These are phyloP conservation scores for Curvularia verruculosa DNA, from an alignment of 2,329 filamentous ascomycete species.

Conservation along the genomic window DNA sequence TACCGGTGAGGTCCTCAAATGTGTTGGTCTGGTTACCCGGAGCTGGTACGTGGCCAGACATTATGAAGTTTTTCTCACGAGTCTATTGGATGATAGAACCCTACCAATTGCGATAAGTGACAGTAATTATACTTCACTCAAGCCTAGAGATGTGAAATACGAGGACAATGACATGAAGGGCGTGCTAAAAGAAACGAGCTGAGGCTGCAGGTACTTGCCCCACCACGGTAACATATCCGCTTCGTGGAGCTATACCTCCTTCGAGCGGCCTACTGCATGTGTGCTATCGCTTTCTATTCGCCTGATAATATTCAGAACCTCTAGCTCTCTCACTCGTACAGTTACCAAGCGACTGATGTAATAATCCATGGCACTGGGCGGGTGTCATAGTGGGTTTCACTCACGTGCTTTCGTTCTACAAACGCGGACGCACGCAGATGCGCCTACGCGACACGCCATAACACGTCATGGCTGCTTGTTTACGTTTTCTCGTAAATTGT, in stretches of 20 bases:
- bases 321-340: not conserved
- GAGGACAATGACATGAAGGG: not conserved
- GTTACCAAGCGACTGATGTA: not conserved
- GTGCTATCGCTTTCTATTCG: not conserved
- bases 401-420: slow-evolving; percentile 10
- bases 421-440: slow-evolving; percentile 4
- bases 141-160: not conserved
- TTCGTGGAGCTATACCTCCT: not conserved
- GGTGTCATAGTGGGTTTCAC: not conserved
- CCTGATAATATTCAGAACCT: no score
- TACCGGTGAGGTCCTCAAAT: slow-evolving; percentile 51
- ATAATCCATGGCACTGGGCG: not conserved
- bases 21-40: slow-evolving; percentile 28
- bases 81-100: not conserved
- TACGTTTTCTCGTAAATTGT: not conserved
- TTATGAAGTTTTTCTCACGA: slow-evolving; percentile 11
- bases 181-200: not conserved
- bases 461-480: not conserved
- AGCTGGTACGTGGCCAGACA: slow-evolving; percentile 20
- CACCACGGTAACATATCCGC: slow-evolving; percentile 10
- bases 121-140: not conserved
- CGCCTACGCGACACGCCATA: not conserved
- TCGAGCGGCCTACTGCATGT: not conserved
- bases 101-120: not conserved
- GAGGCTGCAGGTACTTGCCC: slow-evolving; percentile 9